Evolutionary conservation across 345 rosid genomes (phyloP), one percentile per base, ranked within the genome.

Genomic region (Chamaenerion angustifolium): DNA sequence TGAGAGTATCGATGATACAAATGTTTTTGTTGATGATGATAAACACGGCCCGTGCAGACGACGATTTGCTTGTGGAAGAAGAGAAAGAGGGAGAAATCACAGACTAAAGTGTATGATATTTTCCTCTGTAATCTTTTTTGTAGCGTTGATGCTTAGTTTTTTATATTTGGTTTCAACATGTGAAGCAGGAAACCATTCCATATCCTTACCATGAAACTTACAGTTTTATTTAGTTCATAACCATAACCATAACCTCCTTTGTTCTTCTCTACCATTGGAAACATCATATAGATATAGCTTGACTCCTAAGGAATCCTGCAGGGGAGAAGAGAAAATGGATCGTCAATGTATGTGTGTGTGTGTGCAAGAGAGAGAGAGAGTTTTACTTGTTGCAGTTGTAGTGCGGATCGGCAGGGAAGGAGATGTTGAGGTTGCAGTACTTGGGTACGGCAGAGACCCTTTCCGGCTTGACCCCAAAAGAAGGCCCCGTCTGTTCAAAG

Each of bases 21-120:
- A 47, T 4, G 47, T 10, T 43, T 58, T n/a, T n/a, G n/a, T n/a
- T n/a, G n/a, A n/a, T n/a, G n/a, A n/a, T n/a, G n/a, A n/a, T n/a
- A n/a, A n/a, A n/a, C n/a, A n/a, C n/a, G n/a, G n/a, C n/a, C n/a
- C n/a, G 19, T 0, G 54, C 12, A 19, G 49, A 35, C 15, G 41
- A 4, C 27, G 51, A 11, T 15, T n/a, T 42, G 11, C 48, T 19
- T 17, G 62, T 16, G 25, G 16, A 45, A 6, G 59, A 46, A 12
- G 54, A 50, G 42, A 40, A 68, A 55, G 88, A 78, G 59, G 90
- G 81, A 57, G 90, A 82, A 66, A 72, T 79, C 67, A 56, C 72
- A 11, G 77, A 82, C 63, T 79, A 17, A 40, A 16, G 15, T 42
- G 13, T 16, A 9, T 14, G 11, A 8, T 13, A 8, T 15, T 27